Conservation (phyloP, 2,329 filamentous ascomycete species). For the Tolypocladium ophioglossoides region DNA sequence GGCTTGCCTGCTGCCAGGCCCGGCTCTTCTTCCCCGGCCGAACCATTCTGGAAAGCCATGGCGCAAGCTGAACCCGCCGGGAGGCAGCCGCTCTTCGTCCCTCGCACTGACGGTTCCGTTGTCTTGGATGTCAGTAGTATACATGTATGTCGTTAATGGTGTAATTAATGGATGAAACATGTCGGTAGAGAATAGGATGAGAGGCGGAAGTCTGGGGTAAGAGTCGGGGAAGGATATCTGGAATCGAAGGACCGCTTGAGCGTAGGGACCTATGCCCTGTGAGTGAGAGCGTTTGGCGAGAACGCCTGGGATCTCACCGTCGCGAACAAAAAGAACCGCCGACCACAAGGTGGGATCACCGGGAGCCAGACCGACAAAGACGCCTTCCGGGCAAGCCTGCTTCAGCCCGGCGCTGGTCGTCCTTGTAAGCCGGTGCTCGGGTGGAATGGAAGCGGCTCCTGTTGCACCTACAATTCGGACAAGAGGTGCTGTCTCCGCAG, state of each 20-base stretch:
- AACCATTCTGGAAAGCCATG: conserved; percentile 93
- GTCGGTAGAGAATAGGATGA: conserved; percentile 82
- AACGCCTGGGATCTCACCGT: conserved; percentile 44
- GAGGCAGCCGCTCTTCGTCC: conserved; percentile 73
- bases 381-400: conserved; percentile 71
- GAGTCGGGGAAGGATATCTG: conserved; percentile 75
- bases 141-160: conserved; percentile 88
- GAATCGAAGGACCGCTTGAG: conserved; percentile 78
- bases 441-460: not conserved
- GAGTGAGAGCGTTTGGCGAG: not conserved
- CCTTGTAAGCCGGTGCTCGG: not conserved
- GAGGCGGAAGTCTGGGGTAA: conserved; percentile 70
- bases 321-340: conserved; percentile 82
- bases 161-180: conserved; percentile 93
- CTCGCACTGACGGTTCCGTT: conserved; percentile 72
- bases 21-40: conserved; percentile 41
- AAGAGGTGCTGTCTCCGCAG: conserved; percentile 67
- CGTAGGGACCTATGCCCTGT: conserved; percentile 62
- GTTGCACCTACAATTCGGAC: conserved; percentile 62
- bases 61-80: conserved; percentile 80
- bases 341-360: conserved; percentile 77
- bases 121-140: conserved; percentile 68
- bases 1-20: conserved; percentile 25
- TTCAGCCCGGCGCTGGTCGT: conserved; percentile 61
- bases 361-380: conserved; percentile 77